Evolutionary conservation across 306 rosid species (phyloP), one percentile per base, ranked within the genome.

Genomic region (Rosa multiflora): DNA sequence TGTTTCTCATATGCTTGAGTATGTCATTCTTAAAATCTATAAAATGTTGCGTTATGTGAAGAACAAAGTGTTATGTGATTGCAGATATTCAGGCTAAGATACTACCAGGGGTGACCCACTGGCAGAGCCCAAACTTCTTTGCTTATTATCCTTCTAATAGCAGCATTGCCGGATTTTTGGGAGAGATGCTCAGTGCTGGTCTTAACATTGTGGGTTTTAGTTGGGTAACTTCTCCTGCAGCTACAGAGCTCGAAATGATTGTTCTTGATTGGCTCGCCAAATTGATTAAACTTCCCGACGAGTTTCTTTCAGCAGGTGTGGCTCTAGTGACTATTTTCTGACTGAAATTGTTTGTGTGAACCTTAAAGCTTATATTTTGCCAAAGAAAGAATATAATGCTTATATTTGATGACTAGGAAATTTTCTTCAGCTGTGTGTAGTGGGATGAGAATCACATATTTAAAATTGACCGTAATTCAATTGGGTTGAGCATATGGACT

Each of bases 141-240:
- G 99, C 94, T 15, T 95, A 95, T 87, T 95, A 87, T 83, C 99
- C 99, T 78, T 83, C 92, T 53, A 95, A 95, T 71, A 92, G 99
- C 79, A 92, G 99, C 87, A 83, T 91, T 37, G 99, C 99, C 26
- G 99, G 99, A 73, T 91, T 92, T 79, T 80, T 95, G 20, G 99
- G 99, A 70, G 99, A 95, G 87, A 95, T 95, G 99, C 91, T 92
- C 35, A 95, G 99, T 82, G 98, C 97, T 49, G 98, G 96, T 76
- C 85, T 95, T 56, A 95, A 86, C 85, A 88, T 92, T 77, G 92
- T 92, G 73, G 99, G 99, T 67, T 95, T 95, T 85, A 95, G 96
- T 84, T 95, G 99, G 98, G 88, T 95, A 56, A 80, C 91, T 81
- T 95, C 99, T 82, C 99, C 99, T 43, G 99, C 99, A 37, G 99